These are phyloP conservation scores for Apiospora sp. DNA, from an alignment of 2,329 filamentous ascomycete species.

Conservation along the genomic window DNA sequence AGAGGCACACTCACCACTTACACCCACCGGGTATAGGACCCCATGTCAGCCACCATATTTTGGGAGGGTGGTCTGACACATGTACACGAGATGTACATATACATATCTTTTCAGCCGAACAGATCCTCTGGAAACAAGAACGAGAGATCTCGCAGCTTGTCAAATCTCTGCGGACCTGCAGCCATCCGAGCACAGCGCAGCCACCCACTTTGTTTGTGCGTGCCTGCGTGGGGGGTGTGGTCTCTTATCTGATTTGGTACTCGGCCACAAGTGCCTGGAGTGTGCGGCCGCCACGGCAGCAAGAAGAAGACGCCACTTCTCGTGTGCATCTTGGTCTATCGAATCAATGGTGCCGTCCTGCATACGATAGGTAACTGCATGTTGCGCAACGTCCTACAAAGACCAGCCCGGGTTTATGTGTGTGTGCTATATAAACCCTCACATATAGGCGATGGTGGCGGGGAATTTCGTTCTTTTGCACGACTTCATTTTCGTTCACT, in stretches of 20 bases:
- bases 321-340: neutral
- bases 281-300: neutral
- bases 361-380: neutral
- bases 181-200: neutral
- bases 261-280: neutral
- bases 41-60: neutral
- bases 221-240: neutral
- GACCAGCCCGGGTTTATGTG: neutral
- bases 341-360: conserved; percentile 4
- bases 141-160: conserved; percentile 19
- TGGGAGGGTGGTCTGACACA: neutral
- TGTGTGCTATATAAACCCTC: neutral
- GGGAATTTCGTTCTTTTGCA: neutral
- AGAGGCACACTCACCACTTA: neutral
- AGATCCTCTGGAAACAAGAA: neutral
- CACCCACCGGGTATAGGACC: too few relatives aligned
- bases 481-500: neutral
- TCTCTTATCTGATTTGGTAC: neutral
- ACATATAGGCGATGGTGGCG: neutral
- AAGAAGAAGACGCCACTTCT: neutral
- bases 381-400: neutral
- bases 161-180: conserved; percentile 12
- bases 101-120: neutral
- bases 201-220: neutral
- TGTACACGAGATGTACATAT: neutral